Percentiles rank a stretch among this genome's conserved stretches.
Evolutionary conservation across 805 yeast species (phyloP).

Genomic region (Barnettozyma salicaria): DNA sequence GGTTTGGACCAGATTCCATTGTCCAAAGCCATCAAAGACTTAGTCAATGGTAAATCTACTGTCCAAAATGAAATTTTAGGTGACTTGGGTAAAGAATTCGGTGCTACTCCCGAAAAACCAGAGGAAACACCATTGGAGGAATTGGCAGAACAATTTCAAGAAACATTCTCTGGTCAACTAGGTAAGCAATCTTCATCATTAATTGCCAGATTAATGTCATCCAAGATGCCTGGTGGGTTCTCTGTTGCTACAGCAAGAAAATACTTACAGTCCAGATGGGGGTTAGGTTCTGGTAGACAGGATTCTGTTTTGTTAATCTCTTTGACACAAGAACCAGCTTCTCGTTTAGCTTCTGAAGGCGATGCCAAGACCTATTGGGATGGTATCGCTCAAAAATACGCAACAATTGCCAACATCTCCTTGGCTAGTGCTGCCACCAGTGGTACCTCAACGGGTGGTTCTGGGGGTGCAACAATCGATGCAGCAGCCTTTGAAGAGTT

Average conservation of each 20-base stretch:
- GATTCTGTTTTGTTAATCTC: slow-evolving; percentile 82
- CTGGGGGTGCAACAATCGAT: slow-evolving; percentile 86
- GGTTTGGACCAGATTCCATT: slow-evolving; percentile 78
- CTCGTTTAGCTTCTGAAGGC: slow-evolving; percentile 76
- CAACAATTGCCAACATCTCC: slow-evolving; percentile 73
- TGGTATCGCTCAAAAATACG: slow-evolving; percentile 75
- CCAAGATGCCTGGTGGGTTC: slow-evolving; percentile 99
- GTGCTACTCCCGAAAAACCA: slow-evolving; percentile 97
- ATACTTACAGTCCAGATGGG: slow-evolving; percentile 88
- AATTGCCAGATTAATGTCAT: slow-evolving; percentile 84
- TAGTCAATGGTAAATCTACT: slow-evolving; percentile 98
- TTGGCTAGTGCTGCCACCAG: slow-evolving; percentile 58
- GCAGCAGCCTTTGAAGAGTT: slow-evolving; percentile 86
- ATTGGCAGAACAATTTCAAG: slow-evolving; percentile 93
- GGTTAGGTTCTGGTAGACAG: slow-evolving; percentile 90
- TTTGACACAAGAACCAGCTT: slow-evolving; percentile 83
- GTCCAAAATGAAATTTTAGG: slow-evolving; percentile 98
- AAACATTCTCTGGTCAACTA: slow-evolving; percentile 76
- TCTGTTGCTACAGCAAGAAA: slow-evolving; percentile 88
- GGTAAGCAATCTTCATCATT: slow-evolving; percentile 93
- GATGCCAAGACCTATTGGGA: slow-evolving; percentile 93
- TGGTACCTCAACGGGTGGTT: slow-evolving; percentile 43
- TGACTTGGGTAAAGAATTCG: slow-evolving; percentile 97
- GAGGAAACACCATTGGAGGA: slow-evolving; percentile 97
- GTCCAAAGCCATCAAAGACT: slow-evolving; percentile 91